Evolutionary conservation across 306 rosid species (phyloP).

Genomic region (Prunus kanzakura): DNA sequence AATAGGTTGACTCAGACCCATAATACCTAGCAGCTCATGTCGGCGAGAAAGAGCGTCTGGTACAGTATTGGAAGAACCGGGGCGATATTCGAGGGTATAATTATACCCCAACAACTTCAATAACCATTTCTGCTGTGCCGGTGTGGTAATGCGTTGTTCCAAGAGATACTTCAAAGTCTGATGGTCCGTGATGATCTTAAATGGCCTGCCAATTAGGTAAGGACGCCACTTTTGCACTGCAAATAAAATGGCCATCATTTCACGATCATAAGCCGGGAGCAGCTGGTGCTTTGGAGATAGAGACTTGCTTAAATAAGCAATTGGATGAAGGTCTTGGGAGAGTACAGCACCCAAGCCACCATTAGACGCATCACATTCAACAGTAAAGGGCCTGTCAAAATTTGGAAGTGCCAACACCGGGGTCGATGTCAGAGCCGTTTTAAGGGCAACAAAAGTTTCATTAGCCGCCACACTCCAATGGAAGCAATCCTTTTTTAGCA

Average conservation of each 20-base stretch:
- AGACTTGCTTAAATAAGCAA: neutral
- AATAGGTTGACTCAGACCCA: neutral
- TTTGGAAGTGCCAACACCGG: neutral
- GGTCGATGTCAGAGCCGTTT: neutral
- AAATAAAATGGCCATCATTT: neutral
- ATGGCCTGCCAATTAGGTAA: rapidly evolving
- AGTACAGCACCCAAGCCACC: neutral
- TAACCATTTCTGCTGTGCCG: neutral
- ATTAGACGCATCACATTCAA: neutral
- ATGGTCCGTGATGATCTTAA: neutral
- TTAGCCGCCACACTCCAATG: rapidly evolving
- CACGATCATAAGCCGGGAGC: neutral
- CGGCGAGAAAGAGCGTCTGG: rapidly evolving
- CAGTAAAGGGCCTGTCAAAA: neutral
- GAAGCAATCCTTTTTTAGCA: neutral
- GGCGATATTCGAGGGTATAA: rapidly evolving
- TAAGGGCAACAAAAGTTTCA: rapidly evolving
- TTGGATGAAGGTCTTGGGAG: neutral
- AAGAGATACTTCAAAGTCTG: neutral
- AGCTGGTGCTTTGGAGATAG: rapidly evolving
- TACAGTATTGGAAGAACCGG: rapidly evolving
- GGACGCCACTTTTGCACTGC: neutral
- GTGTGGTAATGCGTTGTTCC: neutral
- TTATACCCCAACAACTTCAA: neutral
- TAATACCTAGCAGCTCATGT: neutral